Conservation (phyloP, 2,329 filamentous ascomycete genomes). For the Zasmidium citrigriseum region DNA sequence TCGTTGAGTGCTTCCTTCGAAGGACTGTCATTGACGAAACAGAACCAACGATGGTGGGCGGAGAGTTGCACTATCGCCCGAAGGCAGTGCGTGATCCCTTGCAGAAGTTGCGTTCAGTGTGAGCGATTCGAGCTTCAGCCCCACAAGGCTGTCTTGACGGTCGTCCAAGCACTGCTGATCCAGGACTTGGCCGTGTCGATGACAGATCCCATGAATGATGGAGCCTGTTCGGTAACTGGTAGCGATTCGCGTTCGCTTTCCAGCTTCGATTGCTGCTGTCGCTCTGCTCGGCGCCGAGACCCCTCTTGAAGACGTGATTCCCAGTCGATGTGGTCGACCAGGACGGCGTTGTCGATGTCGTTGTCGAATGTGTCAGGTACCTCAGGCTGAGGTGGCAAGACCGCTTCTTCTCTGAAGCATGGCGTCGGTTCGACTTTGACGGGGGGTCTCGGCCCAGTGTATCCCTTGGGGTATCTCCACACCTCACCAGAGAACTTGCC, state of each 20-base stretch:
- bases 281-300: background rate
- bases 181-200: background rate
- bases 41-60: background rate
- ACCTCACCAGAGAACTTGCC: background rate
- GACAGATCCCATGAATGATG: background rate
- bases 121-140: background rate
- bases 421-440: background rate
- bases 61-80: background rate
- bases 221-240: background rate
- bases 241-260: background rate
- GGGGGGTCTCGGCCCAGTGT: background rate
- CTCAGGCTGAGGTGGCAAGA: background rate
- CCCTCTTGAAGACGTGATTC: background rate
- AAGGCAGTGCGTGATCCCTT: background rate
- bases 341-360: background rate
- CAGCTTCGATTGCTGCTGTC: background rate
- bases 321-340: background rate
- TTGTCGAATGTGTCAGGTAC: background rate
- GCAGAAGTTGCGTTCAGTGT: background rate
- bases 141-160: background rate
- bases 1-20: background rate
- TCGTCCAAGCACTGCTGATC: background rate
- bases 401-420: background rate
- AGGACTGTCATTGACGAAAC: background rate
- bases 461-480: background rate